Conservation (phyloP, 2,329 filamentous ascomycete genomes). For the Chaetomiaceae sp. region DNA sequence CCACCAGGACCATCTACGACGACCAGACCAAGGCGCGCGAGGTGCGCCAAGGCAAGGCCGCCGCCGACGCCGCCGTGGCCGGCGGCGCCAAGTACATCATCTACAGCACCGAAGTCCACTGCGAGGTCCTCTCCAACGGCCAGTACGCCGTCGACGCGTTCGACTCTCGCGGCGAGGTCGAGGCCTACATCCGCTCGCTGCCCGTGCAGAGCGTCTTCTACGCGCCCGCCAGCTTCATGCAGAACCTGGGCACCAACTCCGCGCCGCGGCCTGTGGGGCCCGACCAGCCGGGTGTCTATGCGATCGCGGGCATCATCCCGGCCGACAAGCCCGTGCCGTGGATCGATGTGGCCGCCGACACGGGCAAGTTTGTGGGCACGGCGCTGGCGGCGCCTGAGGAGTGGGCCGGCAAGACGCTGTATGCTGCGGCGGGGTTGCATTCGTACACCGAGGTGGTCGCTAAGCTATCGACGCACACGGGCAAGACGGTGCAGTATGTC, state of each 20-base stretch:
- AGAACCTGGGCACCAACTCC: slow-evolving; percentile 33
- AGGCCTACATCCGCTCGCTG: slow-evolving; percentile 47
- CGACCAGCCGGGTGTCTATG: background rate
- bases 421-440: slow-evolving; percentile 21
- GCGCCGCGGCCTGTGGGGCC: background rate
- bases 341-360: slow-evolving; percentile 34
- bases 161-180: slow-evolving; percentile 50
- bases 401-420: slow-evolving; percentile 19
- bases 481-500: slow-evolving; percentile 25
- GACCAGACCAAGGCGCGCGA: slow-evolving; percentile 23
- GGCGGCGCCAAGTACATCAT: slow-evolving; percentile 40
- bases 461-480: slow-evolving; percentile 29
- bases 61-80: slow-evolving; percentile 39
- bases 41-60: slow-evolving; percentile 34
- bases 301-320: slow-evolving; percentile 17
- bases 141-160: slow-evolving; percentile 42
- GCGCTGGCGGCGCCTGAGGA: slow-evolving; percentile 23
- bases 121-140: slow-evolving; percentile 34
- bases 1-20: slow-evolving; percentile 33
- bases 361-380: slow-evolving; percentile 34
- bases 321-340: slow-evolving; percentile 28
- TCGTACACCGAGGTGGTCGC: slow-evolving; percentile 27
- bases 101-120: slow-evolving; percentile 40
- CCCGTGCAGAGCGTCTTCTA: slow-evolving; percentile 47
- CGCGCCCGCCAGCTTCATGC: slow-evolving; percentile 49